phyloP scores from a whole-genome alignment of 1,284 basidiomycete species.

The Exobasidium rhododendri region DNA sequence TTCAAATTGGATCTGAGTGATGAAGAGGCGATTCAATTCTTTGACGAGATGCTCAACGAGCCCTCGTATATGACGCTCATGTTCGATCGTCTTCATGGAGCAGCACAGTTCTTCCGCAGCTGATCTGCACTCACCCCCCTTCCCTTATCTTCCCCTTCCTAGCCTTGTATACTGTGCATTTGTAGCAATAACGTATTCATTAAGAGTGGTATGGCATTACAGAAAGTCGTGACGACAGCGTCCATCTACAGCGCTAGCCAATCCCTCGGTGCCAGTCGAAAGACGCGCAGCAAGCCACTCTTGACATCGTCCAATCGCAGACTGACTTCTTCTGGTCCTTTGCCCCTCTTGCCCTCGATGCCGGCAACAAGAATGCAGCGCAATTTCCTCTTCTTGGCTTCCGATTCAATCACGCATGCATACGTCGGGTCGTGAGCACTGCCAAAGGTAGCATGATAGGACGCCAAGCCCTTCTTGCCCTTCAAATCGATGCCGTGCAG shows the following conservation, averaged over 20 bases:
- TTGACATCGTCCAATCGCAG: constrained; percentile 86
- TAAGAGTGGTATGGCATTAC: too few relatives aligned
- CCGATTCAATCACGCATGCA: constrained; percentile 76
- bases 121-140: background rate
- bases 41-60: constrained; percentile 87
- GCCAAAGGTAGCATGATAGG: constrained; percentile 66
- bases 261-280: constrained; percentile 26
- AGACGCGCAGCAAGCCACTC: constrained; percentile 66
- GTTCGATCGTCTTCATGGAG: constrained; percentile 59
- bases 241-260: constrained; percentile 25
- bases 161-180: too few relatives aligned
- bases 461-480: constrained; percentile 74
- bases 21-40: constrained; percentile 80
- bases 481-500: constrained; percentile 76
- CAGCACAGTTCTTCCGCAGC: constrained; percentile 48
- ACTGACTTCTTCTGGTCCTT: constrained; percentile 73
- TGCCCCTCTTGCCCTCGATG: constrained; percentile 57
- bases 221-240: too few relatives aligned
- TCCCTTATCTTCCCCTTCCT: too few relatives aligned
- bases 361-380: constrained; percentile 21
- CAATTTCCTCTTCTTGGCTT: constrained; percentile 41
- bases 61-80: constrained; percentile 91
- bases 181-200: too few relatives aligned
- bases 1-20: constrained; percentile 80
- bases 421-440: constrained; percentile 65